Conservation (phyloP, 768 basidiomycete species). For the Tricholoma bakamatsutake region DNA sequence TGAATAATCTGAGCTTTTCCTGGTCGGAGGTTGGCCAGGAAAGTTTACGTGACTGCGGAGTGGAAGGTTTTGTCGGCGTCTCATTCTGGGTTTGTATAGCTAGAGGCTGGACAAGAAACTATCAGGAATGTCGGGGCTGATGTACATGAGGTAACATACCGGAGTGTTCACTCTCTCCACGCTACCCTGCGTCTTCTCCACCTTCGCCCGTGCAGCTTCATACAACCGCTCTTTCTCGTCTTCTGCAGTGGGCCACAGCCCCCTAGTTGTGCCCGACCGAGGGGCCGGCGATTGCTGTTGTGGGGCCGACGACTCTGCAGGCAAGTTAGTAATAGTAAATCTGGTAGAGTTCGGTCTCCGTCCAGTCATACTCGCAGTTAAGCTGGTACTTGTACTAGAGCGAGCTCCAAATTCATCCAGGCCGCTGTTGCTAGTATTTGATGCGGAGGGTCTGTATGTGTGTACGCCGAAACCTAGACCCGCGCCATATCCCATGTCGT, state of each 20-base stretch:
- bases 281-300: constrained; percentile 2
- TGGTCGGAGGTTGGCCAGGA: constrained; percentile 68
- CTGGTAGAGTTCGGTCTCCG: constrained; percentile 17
- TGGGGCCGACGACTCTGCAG: constrained; percentile 18
- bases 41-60: constrained; percentile 10
- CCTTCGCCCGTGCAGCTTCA: constrained; percentile 56
- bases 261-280: constrained; percentile 1
- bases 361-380: constrained; percentile 12
- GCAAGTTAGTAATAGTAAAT: constrained; percentile 35
- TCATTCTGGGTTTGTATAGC: not conserved
- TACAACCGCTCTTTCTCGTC: constrained; percentile 67
- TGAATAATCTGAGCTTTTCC: constrained; percentile 69
- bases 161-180: constrained; percentile 26
- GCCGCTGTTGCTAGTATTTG: constrained; percentile 12
- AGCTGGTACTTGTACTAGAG: constrained; percentile 4
- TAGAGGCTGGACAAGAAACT: constrained; percentile 18
- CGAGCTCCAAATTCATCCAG: constrained; percentile 9
- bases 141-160: constrained; percentile 16
- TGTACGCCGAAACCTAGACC: constrained; percentile 14
- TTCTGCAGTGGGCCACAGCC: constrained; percentile 47
- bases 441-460: constrained; percentile 16
- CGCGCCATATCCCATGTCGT: constrained; percentile 18
- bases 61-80: constrained; percentile 13
- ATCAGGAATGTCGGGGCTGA: not conserved
- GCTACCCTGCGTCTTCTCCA: constrained; percentile 47